Evolutionary conservation across 2,329 filamentous ascomycete species (phyloP).

Genomic region (Xylaria arbuscula): DNA sequence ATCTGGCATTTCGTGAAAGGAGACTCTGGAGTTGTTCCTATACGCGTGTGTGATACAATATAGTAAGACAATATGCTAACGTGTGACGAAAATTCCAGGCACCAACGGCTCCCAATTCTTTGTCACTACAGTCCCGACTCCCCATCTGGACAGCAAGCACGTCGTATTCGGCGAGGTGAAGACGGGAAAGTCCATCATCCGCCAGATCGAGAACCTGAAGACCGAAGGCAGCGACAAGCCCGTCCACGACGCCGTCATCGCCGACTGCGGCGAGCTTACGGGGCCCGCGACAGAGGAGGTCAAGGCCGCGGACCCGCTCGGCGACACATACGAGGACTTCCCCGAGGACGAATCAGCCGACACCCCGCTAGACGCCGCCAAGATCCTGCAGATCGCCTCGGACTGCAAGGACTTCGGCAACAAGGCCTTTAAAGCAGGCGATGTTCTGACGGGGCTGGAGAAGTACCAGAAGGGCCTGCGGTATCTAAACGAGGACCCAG

Average conservation of each 20-base stretch:
- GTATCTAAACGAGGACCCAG: conserved; percentile 73
- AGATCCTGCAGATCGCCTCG: conserved; percentile 80
- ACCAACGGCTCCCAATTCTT: conserved; percentile 99
- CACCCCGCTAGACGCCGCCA: conserved; percentile 70
- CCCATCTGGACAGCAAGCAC: conserved; percentile 95
- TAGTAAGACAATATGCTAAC: conserved; percentile 21
- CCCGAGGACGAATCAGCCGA: conserved; percentile 79
- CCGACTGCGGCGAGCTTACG: conserved; percentile 86
- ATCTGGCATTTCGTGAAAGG: neutral
- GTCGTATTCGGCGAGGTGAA: conserved; percentile 97
- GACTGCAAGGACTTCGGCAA: conserved; percentile 94
- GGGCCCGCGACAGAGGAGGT: conserved; percentile 75
- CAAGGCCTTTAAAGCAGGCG: conserved; percentile 85
- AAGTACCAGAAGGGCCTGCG: conserved; percentile 89
- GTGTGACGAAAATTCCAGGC: conserved; percentile 58
- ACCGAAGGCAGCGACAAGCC: conserved; percentile 88
- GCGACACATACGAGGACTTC: conserved; percentile 95
- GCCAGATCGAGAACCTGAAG: conserved; percentile 86
- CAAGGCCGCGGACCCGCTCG: conserved; percentile 80
- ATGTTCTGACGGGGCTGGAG: conserved; percentile 76
- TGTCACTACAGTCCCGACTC: conserved; percentile 93
- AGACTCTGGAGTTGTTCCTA: too few relatives aligned
- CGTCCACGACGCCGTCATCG: conserved; percentile 75
- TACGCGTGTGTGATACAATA: too few relatives aligned
- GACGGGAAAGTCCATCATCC: conserved; percentile 89